Conservation (phyloP, 768 basidiomycete genomes). For the Multifurca ochricompacta region DNA sequence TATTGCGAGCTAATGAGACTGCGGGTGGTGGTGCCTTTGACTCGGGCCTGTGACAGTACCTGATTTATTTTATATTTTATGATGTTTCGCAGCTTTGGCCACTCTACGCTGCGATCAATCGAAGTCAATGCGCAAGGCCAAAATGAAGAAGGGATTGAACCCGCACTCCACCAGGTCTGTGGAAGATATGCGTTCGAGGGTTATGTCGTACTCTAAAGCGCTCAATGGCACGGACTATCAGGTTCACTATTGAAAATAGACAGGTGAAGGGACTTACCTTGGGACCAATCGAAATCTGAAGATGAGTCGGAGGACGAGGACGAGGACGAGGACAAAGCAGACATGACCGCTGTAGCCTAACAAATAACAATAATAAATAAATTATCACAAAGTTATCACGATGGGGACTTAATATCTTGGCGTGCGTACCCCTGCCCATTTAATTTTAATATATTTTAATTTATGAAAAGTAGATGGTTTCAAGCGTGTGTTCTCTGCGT, state of each 20-base stretch:
- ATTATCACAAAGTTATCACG: not conserved
- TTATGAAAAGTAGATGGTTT: constrained; percentile 64
- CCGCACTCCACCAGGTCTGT: constrained; percentile 55
- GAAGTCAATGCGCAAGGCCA: not conserved
- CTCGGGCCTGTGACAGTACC: constrained; percentile 35
- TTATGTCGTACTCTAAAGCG: constrained; percentile 46
- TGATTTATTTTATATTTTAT: constrained; percentile 66
- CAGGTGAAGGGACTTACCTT: constrained; percentile 9
- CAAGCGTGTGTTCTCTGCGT: constrained; percentile 67
- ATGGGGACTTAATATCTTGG: too few species aligned
- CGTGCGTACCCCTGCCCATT: constrained; percentile 39
- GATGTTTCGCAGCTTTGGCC: constrained; percentile 59
- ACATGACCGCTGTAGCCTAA: not conserved
- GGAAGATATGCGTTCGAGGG: constrained; percentile 55
- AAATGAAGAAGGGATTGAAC: not conserved
- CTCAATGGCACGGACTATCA: not conserved
- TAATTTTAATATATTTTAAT: too few species aligned
- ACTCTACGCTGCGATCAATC: constrained; percentile 47
- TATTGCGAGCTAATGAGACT: constrained; percentile 12
- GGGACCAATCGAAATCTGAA: constrained; percentile 14
- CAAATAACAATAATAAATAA: not conserved
- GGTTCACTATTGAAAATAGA: not conserved
- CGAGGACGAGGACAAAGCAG: too few species aligned
- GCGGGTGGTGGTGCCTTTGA: not conserved
- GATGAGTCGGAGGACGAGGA: too few species aligned